These are phyloP conservation scores for Candida ipomoeae DNA, from an alignment of 805 yeast genomes.

Conservation along the genomic window DNA sequence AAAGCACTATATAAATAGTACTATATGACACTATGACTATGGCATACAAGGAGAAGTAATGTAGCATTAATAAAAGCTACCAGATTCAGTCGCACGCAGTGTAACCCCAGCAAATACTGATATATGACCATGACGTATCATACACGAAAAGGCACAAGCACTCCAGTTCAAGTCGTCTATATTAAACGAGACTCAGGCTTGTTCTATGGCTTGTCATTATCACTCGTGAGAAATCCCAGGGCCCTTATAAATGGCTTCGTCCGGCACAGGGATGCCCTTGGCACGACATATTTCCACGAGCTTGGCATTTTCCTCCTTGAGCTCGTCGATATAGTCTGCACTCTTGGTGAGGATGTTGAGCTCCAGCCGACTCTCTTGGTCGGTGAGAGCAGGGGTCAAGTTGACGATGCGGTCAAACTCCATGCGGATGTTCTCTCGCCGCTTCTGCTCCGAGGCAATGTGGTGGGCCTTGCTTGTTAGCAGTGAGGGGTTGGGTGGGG, in stretches of 20 bases:
- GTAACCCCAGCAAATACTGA: too few relatives aligned
- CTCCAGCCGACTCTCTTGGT: conserved; percentile 77
- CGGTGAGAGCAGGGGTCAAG: conserved; percentile 67
- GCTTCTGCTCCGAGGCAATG: conserved; percentile 79
- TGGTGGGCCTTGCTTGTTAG: conserved; percentile 55
- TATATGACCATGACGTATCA: too few relatives aligned
- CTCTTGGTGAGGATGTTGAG: conserved; percentile 65
- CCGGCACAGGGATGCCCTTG: conserved; percentile 41
- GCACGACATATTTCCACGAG: conserved; percentile 40
- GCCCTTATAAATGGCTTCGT: conserved; percentile 29
- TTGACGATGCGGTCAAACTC: conserved; percentile 75
- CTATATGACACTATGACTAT: too few relatives aligned
- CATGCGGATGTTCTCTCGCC: conserved; percentile 79
- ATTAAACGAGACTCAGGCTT: background rate
- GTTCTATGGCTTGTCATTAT: background rate
- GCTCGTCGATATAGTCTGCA: conserved; percentile 48
- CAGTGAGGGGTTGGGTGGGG: background rate
- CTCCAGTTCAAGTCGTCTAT: background rate
- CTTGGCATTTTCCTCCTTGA: conserved; percentile 47
- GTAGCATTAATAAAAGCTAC: too few relatives aligned
- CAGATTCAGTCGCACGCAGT: too few relatives aligned
- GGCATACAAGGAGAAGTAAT: too few relatives aligned
- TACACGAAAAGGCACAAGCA: background rate
- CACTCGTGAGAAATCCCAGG: conserved; percentile 18
- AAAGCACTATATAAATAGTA: too few relatives aligned